phyloP scores from a whole-genome alignment of 2,329 filamentous ascomycete genomes.

The Fusarium tjaetaba region DNA sequence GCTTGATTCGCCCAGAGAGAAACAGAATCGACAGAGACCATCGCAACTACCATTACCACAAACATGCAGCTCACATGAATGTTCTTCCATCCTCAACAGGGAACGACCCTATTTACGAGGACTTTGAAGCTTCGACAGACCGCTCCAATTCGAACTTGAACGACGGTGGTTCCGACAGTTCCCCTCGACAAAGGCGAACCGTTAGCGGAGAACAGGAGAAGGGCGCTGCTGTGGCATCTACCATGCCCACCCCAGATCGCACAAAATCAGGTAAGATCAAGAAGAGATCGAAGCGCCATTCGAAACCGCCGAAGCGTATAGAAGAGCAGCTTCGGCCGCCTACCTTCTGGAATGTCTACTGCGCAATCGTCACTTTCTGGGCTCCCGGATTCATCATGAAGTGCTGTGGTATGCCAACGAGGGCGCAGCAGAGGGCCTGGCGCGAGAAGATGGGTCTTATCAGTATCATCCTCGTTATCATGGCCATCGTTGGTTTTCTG shows the following conservation, averaged over 20 bases:
- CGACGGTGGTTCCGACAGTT: slow-evolving; percentile 58
- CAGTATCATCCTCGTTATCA: slow-evolving; percentile 90
- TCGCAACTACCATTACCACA: slow-evolving; percentile 94
- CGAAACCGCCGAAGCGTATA: slow-evolving; percentile 60
- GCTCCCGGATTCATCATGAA: slow-evolving; percentile 84
- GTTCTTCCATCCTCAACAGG: slow-evolving; percentile 91
- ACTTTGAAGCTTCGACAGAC: slow-evolving; percentile 73
- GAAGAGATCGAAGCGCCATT: slow-evolving; percentile 60
- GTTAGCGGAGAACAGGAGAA: slow-evolving; percentile 49
- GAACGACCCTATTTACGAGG: slow-evolving; percentile 87
- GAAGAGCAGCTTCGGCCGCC: slow-evolving; percentile 78
- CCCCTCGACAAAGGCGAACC: slow-evolving; percentile 52
- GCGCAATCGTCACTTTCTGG: slow-evolving; percentile 94
- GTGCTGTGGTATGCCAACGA: slow-evolving; percentile 86
- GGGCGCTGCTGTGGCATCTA: slow-evolving; percentile 40
- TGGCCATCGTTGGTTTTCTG: slow-evolving; percentile 89
- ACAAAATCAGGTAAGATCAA: slow-evolving; percentile 70
- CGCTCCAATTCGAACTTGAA: slow-evolving; percentile 58
- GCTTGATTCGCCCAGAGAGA: slow-evolving; percentile 88
- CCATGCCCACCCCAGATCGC: slow-evolving; percentile 50
- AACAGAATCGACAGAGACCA: slow-evolving; percentile 86
- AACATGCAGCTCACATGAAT: slow-evolving; percentile 93
- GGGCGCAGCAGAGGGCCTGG: slow-evolving; percentile 92
- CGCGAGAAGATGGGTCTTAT: slow-evolving; percentile 97
- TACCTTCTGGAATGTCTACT: slow-evolving; percentile 95